Evolutionary conservation across 2,329 filamentous ascomycete genomes (phyloP).

Genomic region (Arthrobotrys pseudoclavata): DNA sequence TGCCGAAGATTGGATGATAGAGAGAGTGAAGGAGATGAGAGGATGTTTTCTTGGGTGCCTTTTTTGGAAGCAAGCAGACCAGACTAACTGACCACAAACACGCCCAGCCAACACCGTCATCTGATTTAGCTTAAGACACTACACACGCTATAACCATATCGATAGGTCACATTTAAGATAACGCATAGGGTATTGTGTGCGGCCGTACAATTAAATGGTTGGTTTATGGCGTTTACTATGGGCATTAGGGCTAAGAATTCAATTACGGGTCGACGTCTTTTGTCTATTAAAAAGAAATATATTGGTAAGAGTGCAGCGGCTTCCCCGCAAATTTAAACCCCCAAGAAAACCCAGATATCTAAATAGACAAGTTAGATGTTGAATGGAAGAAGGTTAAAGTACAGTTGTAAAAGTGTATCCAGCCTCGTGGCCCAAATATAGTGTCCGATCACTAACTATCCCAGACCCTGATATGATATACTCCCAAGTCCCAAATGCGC

Average conservation of each 20-base stretch:
- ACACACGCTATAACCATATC: neutral
- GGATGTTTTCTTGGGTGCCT: constrained; percentile 43
- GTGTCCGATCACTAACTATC: constrained; percentile 7
- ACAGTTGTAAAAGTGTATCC: constrained; percentile 3
- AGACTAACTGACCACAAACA: constrained; percentile 19
- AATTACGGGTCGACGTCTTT: neutral
- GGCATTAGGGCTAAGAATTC: neutral
- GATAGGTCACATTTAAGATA: too few relatives aligned
- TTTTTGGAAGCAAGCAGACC: constrained; percentile 32
- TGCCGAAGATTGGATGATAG: constrained; percentile 32
- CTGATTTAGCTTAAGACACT: constrained; percentile 21
- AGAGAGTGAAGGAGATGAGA: constrained; percentile 35
- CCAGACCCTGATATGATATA: constrained; percentile 21
- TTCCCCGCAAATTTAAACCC: neutral
- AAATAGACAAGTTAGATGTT: neutral
- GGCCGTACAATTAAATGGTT: neutral
- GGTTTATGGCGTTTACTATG: neutral
- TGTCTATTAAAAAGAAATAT: constrained; percentile 9
- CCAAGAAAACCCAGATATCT: neutral
- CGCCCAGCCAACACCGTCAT: constrained; percentile 37
- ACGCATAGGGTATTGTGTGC: too few relatives aligned
- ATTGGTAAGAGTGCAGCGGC: neutral
- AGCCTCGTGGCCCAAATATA: constrained; percentile 10
- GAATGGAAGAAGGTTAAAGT: constrained; percentile 22
- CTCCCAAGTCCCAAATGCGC: constrained; percentile 27